phyloP scores from a whole-genome alignment of 1,284 basidiomycete genomes.

The Inonotus hispidus region DNA sequence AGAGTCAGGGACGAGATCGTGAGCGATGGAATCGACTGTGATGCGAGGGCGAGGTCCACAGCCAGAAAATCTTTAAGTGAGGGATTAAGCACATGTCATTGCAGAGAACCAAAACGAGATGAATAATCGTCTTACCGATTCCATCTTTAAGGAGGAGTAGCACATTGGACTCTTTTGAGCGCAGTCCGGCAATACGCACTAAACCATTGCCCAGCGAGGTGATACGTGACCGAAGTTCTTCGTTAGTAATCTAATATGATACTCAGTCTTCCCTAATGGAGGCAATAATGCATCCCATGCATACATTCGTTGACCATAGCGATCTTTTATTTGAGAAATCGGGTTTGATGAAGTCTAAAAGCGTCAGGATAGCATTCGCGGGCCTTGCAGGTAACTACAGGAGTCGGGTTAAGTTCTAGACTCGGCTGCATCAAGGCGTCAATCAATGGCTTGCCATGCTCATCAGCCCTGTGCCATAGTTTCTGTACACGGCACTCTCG shows the following conservation, averaged over 20 bases:
- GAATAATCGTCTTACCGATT: conserved; percentile 45
- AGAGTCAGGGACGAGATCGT: conserved; percentile 57
- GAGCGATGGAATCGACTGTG: conserved; percentile 63
- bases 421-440: background rate
- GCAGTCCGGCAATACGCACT: conserved; percentile 49
- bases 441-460: conserved; percentile 50
- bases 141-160: conserved; percentile 69
- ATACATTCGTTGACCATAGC: conserved; percentile 71
- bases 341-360: conserved; percentile 58
- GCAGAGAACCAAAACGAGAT: background rate
- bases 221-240: conserved; percentile 56
- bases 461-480: conserved; percentile 75
- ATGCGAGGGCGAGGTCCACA: conserved; percentile 68
- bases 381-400: conserved; percentile 66
- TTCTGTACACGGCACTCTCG: conserved; percentile 76
- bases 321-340: conserved; percentile 64
- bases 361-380: conserved; percentile 59
- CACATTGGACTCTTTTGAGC: conserved; percentile 59
- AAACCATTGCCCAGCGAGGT: conserved; percentile 67
- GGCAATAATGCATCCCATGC: conserved; percentile 2
- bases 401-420: conserved; percentile 1
- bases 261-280: background rate
- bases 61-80: conserved; percentile 62
- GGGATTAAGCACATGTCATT: background rate
- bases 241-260: conserved; percentile 57